phyloP scores from a whole-genome alignment of 805 yeast species.

The Ogataea dorogensis region DNA sequence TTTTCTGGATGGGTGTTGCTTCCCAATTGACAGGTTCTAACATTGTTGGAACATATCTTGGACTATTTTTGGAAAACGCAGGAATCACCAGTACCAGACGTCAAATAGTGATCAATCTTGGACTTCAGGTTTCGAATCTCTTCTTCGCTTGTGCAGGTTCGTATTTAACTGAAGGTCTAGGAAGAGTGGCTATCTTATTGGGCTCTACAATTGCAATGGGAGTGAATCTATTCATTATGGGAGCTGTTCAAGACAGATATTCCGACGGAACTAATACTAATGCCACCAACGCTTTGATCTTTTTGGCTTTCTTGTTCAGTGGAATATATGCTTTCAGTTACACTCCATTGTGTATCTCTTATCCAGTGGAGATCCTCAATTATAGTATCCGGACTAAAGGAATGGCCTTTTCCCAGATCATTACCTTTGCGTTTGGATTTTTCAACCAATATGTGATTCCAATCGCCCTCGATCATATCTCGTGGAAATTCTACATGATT shows the following conservation, averaged over 20 bases:
- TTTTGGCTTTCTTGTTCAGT: conserved; percentile 26
- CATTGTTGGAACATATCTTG: conserved; percentile 33
- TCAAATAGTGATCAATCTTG: conserved; percentile 30
- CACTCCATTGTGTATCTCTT: conserved; percentile 28
- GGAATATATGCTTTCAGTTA: conserved; percentile 27
- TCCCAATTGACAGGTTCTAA: conserved; percentile 30
- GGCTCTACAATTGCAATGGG: conserved; percentile 28
- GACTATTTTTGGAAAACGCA: conserved; percentile 32
- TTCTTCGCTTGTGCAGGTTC: conserved; percentile 28
- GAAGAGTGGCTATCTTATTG: conserved; percentile 24
- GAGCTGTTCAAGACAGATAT: conserved; percentile 25
- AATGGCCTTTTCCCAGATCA: conserved; percentile 27
- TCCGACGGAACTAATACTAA: conserved; percentile 22
- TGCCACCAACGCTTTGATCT: conserved; percentile 27
- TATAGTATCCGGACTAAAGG: conserved; percentile 29
- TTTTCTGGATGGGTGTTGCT: conserved; percentile 30
- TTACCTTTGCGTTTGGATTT: conserved; percentile 26
- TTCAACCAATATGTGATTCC: conserved; percentile 32
- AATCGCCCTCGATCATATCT: conserved; percentile 27
- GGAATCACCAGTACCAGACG: conserved; percentile 26
- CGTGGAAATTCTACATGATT: conserved; percentile 26
- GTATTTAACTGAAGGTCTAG: conserved; percentile 26
- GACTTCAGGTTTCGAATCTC: conserved; percentile 23
- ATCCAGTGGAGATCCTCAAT: conserved; percentile 28
- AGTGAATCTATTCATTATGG: conserved; percentile 27